These are phyloP conservation scores for Allantophomopsis cytisporea DNA, from an alignment of 2,329 filamentous ascomycete genomes.

Conservation along the genomic window DNA sequence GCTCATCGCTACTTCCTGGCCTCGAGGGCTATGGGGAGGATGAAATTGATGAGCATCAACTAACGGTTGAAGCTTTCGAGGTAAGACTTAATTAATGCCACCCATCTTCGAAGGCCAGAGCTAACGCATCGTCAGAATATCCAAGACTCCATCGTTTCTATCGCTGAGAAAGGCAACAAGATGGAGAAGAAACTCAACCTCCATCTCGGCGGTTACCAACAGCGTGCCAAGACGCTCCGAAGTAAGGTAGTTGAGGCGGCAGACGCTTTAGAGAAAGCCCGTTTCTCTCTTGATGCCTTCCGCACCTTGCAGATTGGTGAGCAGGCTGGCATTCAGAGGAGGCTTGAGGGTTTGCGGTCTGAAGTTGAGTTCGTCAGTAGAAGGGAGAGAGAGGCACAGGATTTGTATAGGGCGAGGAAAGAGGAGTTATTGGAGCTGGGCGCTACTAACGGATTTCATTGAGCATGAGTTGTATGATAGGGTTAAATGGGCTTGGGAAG, in stretches of 20 bases:
- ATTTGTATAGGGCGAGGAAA: slow-evolving; percentile 61
- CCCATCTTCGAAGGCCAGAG: background rate
- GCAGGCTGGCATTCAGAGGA: slow-evolving; percentile 56
- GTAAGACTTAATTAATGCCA: slow-evolving; percentile 27
- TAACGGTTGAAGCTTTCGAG: slow-evolving; percentile 49
- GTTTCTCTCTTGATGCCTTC: slow-evolving; percentile 59
- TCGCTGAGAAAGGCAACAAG: slow-evolving; percentile 72
- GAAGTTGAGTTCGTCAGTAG: slow-evolving; percentile 71
- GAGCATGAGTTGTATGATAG: background rate
- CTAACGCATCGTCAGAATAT: slow-evolving; percentile 35
- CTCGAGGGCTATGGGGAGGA: slow-evolving; percentile 70
- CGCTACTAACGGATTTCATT: slow-evolving; percentile 13
- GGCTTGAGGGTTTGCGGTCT: slow-evolving; percentile 64
- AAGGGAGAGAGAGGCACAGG: slow-evolving; percentile 82
- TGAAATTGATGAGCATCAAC: slow-evolving; percentile 28
- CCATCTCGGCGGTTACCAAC: slow-evolving; percentile 81
- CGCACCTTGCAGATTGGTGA: slow-evolving; percentile 67
- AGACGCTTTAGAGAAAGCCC: slow-evolving; percentile 60
- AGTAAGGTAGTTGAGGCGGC: slow-evolving; percentile 69
- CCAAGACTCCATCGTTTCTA: slow-evolving; percentile 58
- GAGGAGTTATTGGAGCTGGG: slow-evolving; percentile 61
- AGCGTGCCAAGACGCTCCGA: slow-evolving; percentile 67
- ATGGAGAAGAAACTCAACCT: slow-evolving; percentile 86
- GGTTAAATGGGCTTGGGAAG: no score
- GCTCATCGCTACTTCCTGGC: slow-evolving; percentile 54